Base-by-base conservation (phyloP, 805 yeast species). In the Yarrowia sp. region DNA sequence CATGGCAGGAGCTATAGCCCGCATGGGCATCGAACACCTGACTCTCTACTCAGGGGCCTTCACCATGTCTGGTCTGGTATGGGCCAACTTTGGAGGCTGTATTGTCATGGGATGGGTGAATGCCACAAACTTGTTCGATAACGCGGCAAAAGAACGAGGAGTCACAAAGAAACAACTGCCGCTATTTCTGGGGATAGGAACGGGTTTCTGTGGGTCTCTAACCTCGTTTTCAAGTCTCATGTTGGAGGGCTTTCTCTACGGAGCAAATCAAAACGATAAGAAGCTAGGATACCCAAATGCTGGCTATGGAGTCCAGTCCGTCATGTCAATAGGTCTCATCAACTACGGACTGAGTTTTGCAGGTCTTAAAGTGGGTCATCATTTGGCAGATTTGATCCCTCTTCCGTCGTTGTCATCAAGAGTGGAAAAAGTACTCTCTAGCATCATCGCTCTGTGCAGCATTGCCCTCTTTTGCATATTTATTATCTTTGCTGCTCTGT, bases 131-230 rank as follows among this genome's bases (percentile, higher is more conserved):
- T 2, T 44, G 14, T 33, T 38, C n/a, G 30, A 9, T 9, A 12
- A 15, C 38, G 49, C 24, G 24, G 44, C 34, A 30, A 43, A 38
- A 17, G 43, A 60, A 14, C 30, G 66, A 44, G 20, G 67, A 64
- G 70, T 64, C 6, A 58, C 70, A 17, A 84, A 83, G 70, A 84
- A 80, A 13, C 73, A 81, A 5, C 71, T 84, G 10, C 83, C 86
- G 0, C 69, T 89, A 0, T 86, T 85, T 71, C 77, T 81, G 1
- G 92, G 90, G 0, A 70, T 90, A 9, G 85, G 93, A 0, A 86
- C 93, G 0, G 98, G 97, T 0, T 87, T 86, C 73, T 91, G 97
- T 77, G 98, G 98, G 0, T 82, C 92, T 0, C 79, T 88, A 47
- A 89, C 97, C 0, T 89, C 97, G 0, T 91, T 90, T 72, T 87